phyloP scores from a whole-genome alignment of 371 early-diverging fungal genomes.

The Actinomortierella ambigua region DNA sequence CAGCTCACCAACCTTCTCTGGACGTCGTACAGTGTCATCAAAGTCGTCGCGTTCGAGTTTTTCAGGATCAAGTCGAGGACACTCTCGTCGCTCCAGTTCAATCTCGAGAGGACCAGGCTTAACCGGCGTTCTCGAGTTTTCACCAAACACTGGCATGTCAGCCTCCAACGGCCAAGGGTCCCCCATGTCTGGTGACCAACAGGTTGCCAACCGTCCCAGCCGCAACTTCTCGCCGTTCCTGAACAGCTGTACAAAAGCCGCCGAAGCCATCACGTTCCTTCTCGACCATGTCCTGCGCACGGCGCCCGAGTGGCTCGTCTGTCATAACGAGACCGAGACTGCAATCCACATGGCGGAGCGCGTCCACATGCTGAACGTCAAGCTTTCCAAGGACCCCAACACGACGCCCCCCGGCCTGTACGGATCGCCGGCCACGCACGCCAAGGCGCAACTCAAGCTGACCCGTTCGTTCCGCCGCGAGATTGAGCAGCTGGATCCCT shows the following conservation, averaged over 20 bases:
- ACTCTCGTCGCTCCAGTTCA: neutral
- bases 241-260: conserved; percentile 44
- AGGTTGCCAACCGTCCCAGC: too few species aligned
- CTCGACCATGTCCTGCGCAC: conserved; percentile 40
- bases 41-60: too few species aligned
- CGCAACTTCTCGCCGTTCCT: conserved; percentile 30
- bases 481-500: conserved; percentile 28
- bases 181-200: too few species aligned
- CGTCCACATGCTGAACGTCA: conserved; percentile 29
- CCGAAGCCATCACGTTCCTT: conserved; percentile 42
- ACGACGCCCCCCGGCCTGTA: neutral
- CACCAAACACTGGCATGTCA: neutral
- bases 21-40: too few species aligned
- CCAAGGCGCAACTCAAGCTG: conserved; percentile 15
- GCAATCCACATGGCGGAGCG: conserved; percentile 42
- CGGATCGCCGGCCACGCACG: conserved; percentile 10
- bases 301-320: conserved; percentile 42
- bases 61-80: neutral
- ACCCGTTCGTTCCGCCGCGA: conserved; percentile 24
- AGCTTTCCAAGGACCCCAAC: conserved; percentile 2
- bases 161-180: neutral
- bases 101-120: too few species aligned
- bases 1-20: too few species aligned
- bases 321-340: conserved; percentile 36
- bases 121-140: too few species aligned